Conservation (phyloP, 2,329 filamentous ascomycete species). For the Orbilia oligospora region DNA sequence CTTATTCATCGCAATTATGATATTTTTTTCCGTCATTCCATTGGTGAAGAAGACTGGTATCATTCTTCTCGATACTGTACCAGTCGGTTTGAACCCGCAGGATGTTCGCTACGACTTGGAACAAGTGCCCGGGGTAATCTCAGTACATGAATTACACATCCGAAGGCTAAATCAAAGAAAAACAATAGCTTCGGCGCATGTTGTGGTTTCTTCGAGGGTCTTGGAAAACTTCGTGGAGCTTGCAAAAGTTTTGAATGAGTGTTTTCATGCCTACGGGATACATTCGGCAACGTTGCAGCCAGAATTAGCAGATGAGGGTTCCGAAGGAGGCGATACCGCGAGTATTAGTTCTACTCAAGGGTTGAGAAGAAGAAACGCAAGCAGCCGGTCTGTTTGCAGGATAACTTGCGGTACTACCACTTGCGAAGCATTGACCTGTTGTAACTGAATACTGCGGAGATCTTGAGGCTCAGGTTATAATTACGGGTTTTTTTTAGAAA, state of each 20-base stretch:
- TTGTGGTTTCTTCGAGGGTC: constrained; percentile 74
- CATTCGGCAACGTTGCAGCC: constrained; percentile 81
- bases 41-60: constrained; percentile 75
- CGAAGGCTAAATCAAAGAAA: constrained; percentile 81
- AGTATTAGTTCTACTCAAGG: constrained; percentile 56
- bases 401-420: constrained; percentile 54
- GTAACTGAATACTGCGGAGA: constrained; percentile 34
- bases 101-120: constrained; percentile 80
- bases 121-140: constrained; percentile 76
- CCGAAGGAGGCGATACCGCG: constrained; percentile 40
- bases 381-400: constrained; percentile 56
- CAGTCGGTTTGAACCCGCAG: constrained; percentile 73
- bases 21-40: constrained; percentile 76
- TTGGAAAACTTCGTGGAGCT: constrained; percentile 74
- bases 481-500: too few relatives aligned
- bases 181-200: constrained; percentile 78
- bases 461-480: not conserved
- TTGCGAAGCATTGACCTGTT: constrained; percentile 54
- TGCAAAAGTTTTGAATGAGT: constrained; percentile 76
- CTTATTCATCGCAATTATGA: constrained; percentile 80
- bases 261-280: constrained; percentile 80
- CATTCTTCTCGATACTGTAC: constrained; percentile 79
- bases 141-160: constrained; percentile 80
- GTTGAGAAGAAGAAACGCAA: constrained; percentile 62
- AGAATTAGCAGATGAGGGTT: constrained; percentile 68